Conservation (phyloP, 1,139 yeast genomes). For the Debaryomyces subglobosus region DNA sequence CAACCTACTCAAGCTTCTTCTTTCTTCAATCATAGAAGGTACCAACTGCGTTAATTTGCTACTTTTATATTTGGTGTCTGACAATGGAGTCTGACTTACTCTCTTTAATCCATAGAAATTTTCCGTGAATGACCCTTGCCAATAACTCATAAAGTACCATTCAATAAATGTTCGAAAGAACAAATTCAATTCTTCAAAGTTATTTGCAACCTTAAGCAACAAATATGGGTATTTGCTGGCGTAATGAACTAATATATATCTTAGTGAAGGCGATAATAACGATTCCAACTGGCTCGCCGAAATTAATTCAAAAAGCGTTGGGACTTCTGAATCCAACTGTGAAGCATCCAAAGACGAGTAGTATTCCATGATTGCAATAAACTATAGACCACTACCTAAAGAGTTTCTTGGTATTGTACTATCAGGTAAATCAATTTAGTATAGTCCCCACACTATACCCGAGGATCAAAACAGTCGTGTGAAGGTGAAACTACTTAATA, state of each 20-base stretch:
- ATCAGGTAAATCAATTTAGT: not conserved
- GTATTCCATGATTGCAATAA: conserved; percentile 63
- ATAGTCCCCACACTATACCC: conserved; percentile 12
- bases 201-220: conserved; percentile 62
- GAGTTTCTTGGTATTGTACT: not conserved
- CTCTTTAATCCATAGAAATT: conserved; percentile 89
- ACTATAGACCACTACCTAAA: not conserved
- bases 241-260: conserved; percentile 80
- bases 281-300: conserved; percentile 80
- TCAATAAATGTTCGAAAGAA: conserved; percentile 69
- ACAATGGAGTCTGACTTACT: conserved; percentile 46
- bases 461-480: conserved; percentile 9
- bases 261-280: conserved; percentile 77
- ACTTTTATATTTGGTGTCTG: conserved; percentile 32
- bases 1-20: conserved; percentile 52
- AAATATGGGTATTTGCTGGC: conserved; percentile 78
- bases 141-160: conserved; percentile 66
- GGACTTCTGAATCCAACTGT: conserved; percentile 71
- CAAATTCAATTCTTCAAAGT: conserved; percentile 77
- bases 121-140: conserved; percentile 91
- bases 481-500: not conserved
- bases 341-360: conserved; percentile 80
- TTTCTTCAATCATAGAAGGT: conserved; percentile 55
- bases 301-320: conserved; percentile 80
- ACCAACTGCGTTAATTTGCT: conserved; percentile 42